Base-by-base conservation (phyloP, 2,329 filamentous ascomycete genomes). In the Gyromitra esculenta region DNA sequence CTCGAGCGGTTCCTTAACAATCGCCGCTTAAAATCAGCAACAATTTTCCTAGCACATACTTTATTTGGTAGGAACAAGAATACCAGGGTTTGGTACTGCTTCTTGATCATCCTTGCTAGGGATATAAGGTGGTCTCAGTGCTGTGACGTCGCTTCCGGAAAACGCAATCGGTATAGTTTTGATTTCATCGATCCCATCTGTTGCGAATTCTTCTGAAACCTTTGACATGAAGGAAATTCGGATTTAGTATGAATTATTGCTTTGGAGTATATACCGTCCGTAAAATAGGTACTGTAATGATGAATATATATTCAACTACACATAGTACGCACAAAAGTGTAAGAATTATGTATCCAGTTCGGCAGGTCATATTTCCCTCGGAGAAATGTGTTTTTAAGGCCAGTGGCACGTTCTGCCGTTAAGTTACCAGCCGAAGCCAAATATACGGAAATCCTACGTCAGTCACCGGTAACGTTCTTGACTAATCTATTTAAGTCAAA, bases 1-100 rank as follows among this genome's bases (percentile, higher is more conserved):
- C 85, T 69, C 85, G 82, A 1, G 85, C 83, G 39, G 83, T 84
- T 59, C 85, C 85, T 79, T 80, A 1, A 25, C 21, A 11, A 39
- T 18, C 31, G 64, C 5, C 1, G n/a, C 54, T 37, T 35, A 25
- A 54, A 3, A 56, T 35, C 31, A 63, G 43, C 31, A 39, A 8
- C 6, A 18, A 54, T 18, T 2, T 25, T 41, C 41, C 7, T 15
- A 6, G 37, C 11, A 41, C 13, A 35, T 48, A 35, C 11, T 18
- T 21, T 31, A 39, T 13, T 9, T 8, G 21, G n/a, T 18, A 35
- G 11, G 45, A 35, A 21, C 15, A 31, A 35, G 39, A 37, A 41
- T 45, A 72, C 68, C 68, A 54, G 59, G 68, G n/a, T 72, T 65
- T 54, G 59, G 68, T 6, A 65, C 45, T 3, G 59, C 68, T 39